These are phyloP conservation scores for Podospora fimiseda DNA, from an alignment of 495 filamentous ascomycete species.

Conservation along the genomic window DNA sequence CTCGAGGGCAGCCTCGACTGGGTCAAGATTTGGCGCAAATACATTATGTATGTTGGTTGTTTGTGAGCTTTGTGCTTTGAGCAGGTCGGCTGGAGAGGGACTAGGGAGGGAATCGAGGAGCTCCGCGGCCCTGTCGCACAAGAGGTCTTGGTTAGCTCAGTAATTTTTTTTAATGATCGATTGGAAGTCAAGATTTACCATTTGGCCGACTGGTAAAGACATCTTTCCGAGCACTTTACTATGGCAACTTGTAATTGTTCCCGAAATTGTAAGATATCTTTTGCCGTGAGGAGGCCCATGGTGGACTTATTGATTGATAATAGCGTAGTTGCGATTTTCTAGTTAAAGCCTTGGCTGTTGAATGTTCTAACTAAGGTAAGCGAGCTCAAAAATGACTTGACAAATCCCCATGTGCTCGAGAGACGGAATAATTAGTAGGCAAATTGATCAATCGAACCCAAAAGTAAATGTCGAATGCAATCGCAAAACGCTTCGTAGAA, in stretches of 20 bases:
- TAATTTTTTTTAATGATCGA: too few species aligned
- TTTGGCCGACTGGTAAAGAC: conserved; percentile 94
- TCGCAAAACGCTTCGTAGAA: background rate
- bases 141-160: background rate
- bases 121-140: conserved; percentile 73
- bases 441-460: background rate
- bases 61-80: conserved; percentile 26
- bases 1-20: conserved; percentile 70
- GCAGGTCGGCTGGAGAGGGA: conserved; percentile 29
- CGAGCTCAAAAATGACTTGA: too few species aligned
- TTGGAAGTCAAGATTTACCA: conserved; percentile 64
- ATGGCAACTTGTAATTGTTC: conserved; percentile 72
- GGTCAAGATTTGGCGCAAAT: conserved; percentile 46
- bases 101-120: conserved; percentile 74
- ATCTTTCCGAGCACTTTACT: conserved; percentile 86
- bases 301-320: background rate
- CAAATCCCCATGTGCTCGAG: too few species aligned
- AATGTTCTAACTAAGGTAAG: background rate
- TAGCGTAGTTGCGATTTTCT: background rate
- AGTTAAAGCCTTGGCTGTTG: background rate
- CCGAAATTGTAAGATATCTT: conserved; percentile 45
- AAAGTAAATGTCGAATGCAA: background rate
- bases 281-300: conserved; percentile 38
- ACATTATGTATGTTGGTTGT: conserved; percentile 37
- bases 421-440: too few species aligned